Evolutionary conservation across 2,329 filamentous ascomycete species (phyloP), one percentile per base, ranked within the genome.

Genomic region (Neofusicoccum umdonicola): DNA sequence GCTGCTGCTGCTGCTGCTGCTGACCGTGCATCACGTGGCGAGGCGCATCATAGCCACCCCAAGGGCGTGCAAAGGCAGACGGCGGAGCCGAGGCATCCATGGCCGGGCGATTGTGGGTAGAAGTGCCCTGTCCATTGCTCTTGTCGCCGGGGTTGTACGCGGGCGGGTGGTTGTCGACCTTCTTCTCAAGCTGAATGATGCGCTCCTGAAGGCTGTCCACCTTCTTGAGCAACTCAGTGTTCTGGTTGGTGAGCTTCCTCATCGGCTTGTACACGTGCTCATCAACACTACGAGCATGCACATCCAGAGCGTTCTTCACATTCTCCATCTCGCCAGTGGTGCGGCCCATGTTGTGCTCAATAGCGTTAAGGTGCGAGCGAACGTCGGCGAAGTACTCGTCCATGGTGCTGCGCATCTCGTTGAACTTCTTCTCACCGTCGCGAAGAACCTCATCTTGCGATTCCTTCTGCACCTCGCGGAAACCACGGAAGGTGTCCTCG

Each of bases 191-290:
- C 12, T 67, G 67, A 41, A 68, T 54, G 19, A 76, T 44, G 11
- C 66, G 65, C 61, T 71, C 71, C 42, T 73, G 70, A 15, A 77
- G 63, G 9, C 68, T 69, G 52, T 70, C 71, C 39, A 77, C 68
- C 7, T 67, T 67, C 12, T 68, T 66, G 34, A 73, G 69, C 63
- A 76, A 65, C 1, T 66, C 68, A 1, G 52, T 44, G 15, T 63
- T 68, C 69, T 72, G 73, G 63, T 72, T 68, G 4, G 67, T 65
- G 41, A 76, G 73, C n/a, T 64, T 64, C 15, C 52, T 54, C 56
- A 77, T 54, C 15, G 69, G 68, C 35, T 68, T 65, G 12, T 71
- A 64, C 9, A 76, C 68, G 6, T 72, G 70, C 1, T 68, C 60
- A 54, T 72, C 72, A 67, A 76, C 64, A 0, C 69, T 67, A 22